phyloP scores from a whole-genome alignment of 1,284 basidiomycete genomes.

The Tilletia indica region DNA sequence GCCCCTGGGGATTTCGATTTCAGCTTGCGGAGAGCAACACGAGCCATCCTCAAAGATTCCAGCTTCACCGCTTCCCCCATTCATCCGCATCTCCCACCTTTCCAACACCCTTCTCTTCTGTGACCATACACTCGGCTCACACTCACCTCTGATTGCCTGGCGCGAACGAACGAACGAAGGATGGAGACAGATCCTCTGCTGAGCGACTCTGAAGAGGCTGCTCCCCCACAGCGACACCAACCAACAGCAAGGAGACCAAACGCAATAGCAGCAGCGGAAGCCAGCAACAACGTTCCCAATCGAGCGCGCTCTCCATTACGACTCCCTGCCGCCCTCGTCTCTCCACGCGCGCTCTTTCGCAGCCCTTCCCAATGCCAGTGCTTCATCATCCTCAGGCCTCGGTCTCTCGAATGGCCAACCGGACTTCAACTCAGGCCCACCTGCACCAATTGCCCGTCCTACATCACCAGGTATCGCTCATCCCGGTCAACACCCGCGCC shows the following conservation, averaged over 20 bases:
- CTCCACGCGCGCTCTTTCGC: constrained; percentile 12
- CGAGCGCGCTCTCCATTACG: constrained; percentile 7
- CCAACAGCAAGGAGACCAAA: not conserved
- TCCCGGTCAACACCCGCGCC: constrained; percentile 2
- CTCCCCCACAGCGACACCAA: not conserved
- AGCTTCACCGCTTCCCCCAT: too few species aligned
- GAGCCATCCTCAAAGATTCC: too few species aligned
- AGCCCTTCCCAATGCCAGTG: not conserved
- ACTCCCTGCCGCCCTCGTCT: constrained; percentile 12
- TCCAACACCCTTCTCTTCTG: too few species aligned
- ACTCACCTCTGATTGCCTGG: too few species aligned
- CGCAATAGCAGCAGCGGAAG: not conserved
- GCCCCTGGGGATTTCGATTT: too few species aligned
- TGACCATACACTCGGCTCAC: too few species aligned
- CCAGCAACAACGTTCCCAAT: not conserved
- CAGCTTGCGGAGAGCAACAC: too few species aligned
- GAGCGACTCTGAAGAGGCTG: not conserved
- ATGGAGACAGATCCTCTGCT: not conserved
- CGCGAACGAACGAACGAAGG: too few species aligned
- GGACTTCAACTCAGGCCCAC: not conserved
- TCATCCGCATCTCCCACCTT: too few species aligned
- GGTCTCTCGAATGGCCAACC: too few species aligned
- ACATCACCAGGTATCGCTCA: constrained; percentile 7
- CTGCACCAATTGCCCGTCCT: not conserved
- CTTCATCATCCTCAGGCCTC: not conserved